Evolutionary conservation across 2,329 filamentous ascomycete species (phyloP).

Genomic region (Ceratocystis diversiconidia): DNA sequence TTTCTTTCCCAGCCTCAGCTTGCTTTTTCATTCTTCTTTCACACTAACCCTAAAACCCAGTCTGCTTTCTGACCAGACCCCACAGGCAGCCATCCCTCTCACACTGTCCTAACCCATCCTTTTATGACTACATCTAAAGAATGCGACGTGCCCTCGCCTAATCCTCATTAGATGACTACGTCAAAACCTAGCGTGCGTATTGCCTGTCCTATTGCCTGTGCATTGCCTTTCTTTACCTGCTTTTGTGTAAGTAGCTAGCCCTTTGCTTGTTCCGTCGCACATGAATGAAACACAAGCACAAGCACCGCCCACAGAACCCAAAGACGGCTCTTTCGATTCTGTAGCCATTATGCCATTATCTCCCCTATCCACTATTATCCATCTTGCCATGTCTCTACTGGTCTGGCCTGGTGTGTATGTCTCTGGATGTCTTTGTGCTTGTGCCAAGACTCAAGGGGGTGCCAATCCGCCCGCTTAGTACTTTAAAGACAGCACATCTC

Average conservation of each 20-base stretch:
- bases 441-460: constrained; percentile 9
- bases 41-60: not conserved
- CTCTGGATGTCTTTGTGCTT: not conserved
- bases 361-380: not conserved
- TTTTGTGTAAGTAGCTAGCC: constrained; percentile 8
- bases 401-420: not conserved
- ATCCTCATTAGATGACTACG: constrained; percentile 6
- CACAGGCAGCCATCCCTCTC: not conserved
- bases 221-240: not conserved
- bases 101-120: not conserved
- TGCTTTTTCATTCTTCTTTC: not conserved
- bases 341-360: not conserved
- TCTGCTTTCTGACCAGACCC: not conserved
- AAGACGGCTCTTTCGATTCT: not conserved
- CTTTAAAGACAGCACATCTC: constrained; percentile 7
- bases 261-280: constrained; percentile 6
- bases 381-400: constrained; percentile 5
- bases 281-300: constrained; percentile 1
- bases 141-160: constrained; percentile 7
- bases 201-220: not conserved
- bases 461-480: not conserved
- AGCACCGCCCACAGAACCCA: not conserved
- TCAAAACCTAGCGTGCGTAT: not conserved
- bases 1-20: not conserved
- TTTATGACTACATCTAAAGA: not conserved